Evolutionary conservation across 345 rosid genomes (phyloP), one percentile per base, ranked within the genome.

Genomic region (Acer yangbiense): DNA sequence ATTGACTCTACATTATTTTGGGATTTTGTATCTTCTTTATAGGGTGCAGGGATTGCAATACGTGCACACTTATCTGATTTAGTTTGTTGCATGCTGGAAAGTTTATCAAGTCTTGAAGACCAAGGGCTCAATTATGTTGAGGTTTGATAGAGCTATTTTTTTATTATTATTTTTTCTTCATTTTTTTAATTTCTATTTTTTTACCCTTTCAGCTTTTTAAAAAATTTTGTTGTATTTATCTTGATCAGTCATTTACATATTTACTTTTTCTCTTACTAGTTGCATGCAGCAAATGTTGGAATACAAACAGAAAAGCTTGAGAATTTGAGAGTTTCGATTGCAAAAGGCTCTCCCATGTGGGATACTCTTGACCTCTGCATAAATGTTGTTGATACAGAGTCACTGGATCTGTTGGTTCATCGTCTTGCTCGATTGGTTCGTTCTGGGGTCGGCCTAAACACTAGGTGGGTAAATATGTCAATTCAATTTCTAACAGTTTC

Each of bases 321-420:
- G 79, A 92, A 84, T 87, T 85, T 95, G 79, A 93, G 99, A 71
- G 87, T 95, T 77, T 93, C 99, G 80, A 92, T 93, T 79, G 90
- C 99, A 54, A 95, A 92, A 89, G 86, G 96, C 83, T 95, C 99
- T 83, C 94, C 98, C 52, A 95, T 95, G 99, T 95, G 99, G 99
- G 99, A 95, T 88, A 95, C 99, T 76, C 97, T 95, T 77, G 99
- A 95, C 74, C 83, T 90, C 48, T 95, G 99, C 89, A 86, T 95
- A 77, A 92, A 91, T 85, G 88, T 90, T 73, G 89, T 88, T 76
- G 89, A 93, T 84, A 80, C 79, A 1, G 90, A 89, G 77, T 89
- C 98, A 75, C 85, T 95, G 63, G 91, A 95, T 75, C 79, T 83
- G 82, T 81, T 95, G 87, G 90, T 93, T 74, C 98, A 92, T 80